Evolutionary conservation across 1,284 basidiomycete species (phyloP).

Genomic region (Porogramme epimiltina): DNA sequence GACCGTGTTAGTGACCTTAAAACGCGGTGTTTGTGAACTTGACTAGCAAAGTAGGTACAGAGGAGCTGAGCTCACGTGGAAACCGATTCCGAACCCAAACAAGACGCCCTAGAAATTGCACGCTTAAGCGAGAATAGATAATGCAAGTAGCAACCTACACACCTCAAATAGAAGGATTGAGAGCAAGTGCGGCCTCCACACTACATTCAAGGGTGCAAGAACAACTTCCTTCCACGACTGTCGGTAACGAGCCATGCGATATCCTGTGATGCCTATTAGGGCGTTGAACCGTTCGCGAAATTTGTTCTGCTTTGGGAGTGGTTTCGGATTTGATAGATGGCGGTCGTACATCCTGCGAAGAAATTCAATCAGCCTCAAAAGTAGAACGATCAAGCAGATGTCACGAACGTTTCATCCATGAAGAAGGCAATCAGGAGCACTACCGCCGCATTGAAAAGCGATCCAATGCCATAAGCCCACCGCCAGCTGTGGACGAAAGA

Average conservation of each 20-base stretch:
- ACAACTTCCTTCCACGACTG: conserved; percentile 50
- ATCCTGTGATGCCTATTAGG: conserved; percentile 65
- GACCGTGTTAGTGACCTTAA: conserved; percentile 72
- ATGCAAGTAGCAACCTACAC: too few species aligned
- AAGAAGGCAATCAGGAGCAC: conserved; percentile 57
- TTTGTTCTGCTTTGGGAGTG: conserved; percentile 38
- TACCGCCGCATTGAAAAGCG: conserved; percentile 57
- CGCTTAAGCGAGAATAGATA: too few species aligned
- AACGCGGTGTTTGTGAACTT: too few species aligned
- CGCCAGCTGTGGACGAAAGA: conserved; percentile 47
- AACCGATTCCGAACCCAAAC: conserved; percentile 71
- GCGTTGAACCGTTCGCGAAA: conserved; percentile 61
- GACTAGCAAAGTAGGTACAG: background rate
- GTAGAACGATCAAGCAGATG: background rate
- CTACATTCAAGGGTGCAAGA: conserved; percentile 47
- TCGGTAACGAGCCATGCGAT: conserved; percentile 60
- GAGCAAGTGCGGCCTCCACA: conserved; percentile 67
- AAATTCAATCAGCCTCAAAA: background rate
- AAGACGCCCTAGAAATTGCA: conserved; percentile 48
- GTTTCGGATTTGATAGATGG: conserved; percentile 47
- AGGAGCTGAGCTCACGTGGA: too few species aligned
- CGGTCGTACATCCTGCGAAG: conserved; percentile 75
- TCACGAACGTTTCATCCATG: conserved; percentile 63
- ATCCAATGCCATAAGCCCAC: conserved; percentile 72
- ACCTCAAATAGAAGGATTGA: conserved; percentile 59